phyloP scores from a whole-genome alignment of 1,284 basidiomycete species.

The Leccinum fallax region DNA sequence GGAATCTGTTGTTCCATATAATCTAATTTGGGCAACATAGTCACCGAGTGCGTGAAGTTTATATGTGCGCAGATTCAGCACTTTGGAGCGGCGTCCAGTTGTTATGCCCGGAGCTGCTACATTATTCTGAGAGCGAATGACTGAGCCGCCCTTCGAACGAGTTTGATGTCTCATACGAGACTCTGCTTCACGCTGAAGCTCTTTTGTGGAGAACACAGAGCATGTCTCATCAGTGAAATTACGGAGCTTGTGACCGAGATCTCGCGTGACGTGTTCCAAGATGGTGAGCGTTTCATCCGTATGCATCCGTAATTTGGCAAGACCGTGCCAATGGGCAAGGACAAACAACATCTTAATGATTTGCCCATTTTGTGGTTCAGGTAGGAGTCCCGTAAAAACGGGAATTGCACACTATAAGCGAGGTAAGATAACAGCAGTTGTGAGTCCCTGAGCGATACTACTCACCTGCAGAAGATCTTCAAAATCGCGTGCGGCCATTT shows the following conservation, averaged over 20 bases:
- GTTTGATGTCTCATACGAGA: not conserved
- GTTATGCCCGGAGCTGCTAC: not conserved
- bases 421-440: too few species aligned
- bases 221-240: not conserved
- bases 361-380: too few species aligned
- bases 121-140: not conserved
- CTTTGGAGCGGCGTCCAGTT: not conserved
- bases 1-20: not conserved
- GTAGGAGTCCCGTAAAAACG: too few species aligned
- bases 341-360: too few species aligned
- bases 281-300: not conserved
- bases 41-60: not conserved
- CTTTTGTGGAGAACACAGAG: not conserved
- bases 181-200: not conserved
- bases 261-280: not conserved
- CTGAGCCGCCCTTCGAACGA: not conserved
- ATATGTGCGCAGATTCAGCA: not conserved
- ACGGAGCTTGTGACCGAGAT: not conserved
- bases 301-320: not conserved
- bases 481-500: not conserved
- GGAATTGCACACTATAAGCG: not conserved
- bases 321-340: too few species aligned
- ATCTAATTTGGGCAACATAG: not conserved
- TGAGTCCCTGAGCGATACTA: rapidly evolving
- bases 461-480: not conserved